A percentile compares a stretch with the other conserved stretches of the same genome.
These are phyloP conservation scores for Conticribra weissflogii DNA, from an alignment of 108 stramenopile species.

Conservation along the genomic window DNA sequence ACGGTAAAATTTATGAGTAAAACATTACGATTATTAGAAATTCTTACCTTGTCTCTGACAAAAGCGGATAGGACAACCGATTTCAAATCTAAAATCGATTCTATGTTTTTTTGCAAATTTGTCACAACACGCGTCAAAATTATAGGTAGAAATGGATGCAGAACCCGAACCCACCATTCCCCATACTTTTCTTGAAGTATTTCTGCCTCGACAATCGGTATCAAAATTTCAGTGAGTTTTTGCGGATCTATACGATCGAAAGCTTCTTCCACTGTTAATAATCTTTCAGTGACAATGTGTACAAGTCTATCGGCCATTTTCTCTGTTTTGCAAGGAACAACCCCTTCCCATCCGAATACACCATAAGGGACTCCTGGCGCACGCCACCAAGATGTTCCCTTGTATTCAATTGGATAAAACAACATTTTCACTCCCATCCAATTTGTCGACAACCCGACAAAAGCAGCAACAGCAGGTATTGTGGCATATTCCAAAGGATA, in stretches of 20 bases:
- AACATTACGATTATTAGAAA: too few species aligned
- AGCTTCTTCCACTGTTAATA: constrained; percentile 69
- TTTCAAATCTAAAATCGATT: constrained; percentile 64
- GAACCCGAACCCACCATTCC: constrained; percentile 15
- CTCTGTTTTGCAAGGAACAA: constrained; percentile 81
- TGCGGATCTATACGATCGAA: constrained; percentile 66
- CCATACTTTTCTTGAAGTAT: constrained; percentile 45
- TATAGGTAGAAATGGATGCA: constrained; percentile 60
- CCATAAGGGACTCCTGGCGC: constrained; percentile 66
- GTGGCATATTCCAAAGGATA: constrained; percentile 56
- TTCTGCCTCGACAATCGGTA: constrained; percentile 54
- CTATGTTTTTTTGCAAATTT: constrained; percentile 67
- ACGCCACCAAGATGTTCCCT: constrained; percentile 57
- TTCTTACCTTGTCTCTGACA: constrained; percentile 80
- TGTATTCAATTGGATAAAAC: constrained; percentile 81
- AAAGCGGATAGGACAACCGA: constrained; percentile 71
- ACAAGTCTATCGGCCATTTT: constrained; percentile 77
- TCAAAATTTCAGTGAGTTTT: constrained; percentile 47
- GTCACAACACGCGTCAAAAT: constrained; percentile 53
- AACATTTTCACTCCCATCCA: constrained; percentile 67
- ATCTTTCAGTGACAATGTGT: constrained; percentile 62
- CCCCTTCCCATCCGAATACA: constrained; percentile 83
- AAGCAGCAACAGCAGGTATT: constrained; percentile 77
- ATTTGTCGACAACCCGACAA: constrained; percentile 70
- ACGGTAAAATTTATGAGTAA: too few species aligned